A percentile compares a stretch with the other conserved stretches of the same genome.
phyloP scores from a whole-genome alignment of 345 rosid species.

The Boechera stricta region DNA sequence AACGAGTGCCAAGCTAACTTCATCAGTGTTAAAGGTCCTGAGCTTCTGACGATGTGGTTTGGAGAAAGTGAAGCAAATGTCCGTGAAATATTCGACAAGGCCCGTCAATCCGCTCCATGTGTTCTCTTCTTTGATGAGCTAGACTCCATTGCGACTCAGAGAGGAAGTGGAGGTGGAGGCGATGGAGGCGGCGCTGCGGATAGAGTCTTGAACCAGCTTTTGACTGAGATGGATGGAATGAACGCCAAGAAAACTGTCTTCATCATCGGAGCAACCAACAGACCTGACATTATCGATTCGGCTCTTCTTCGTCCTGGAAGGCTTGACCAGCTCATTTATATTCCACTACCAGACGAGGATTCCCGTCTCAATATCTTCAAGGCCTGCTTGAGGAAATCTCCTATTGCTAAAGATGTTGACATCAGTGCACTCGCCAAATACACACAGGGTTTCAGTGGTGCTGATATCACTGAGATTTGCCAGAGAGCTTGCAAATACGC shows the following conservation, averaged over 20 bases:
- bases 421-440: constrained; percentile 91
- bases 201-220: constrained; percentile 94
- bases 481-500: constrained; percentile 97
- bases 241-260: constrained; percentile 95
- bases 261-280: constrained; percentile 95
- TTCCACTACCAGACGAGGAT: constrained; percentile 96
- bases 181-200: constrained; percentile 99
- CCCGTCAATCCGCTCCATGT: constrained; percentile 96
- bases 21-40: constrained; percentile 97
- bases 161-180: constrained; percentile 76
- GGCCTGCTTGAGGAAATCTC: constrained; percentile 91
- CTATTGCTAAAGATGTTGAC: constrained; percentile 89
- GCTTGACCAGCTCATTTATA: constrained; percentile 95
- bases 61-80: constrained; percentile 99
- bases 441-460: constrained; percentile 96
- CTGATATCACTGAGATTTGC: constrained; percentile 97
- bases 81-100: constrained; percentile 96
- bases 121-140: constrained; percentile 97
- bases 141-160: constrained; percentile 99
- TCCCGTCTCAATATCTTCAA: constrained; percentile 86
- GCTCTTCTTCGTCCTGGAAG: constrained; percentile 98
- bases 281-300: constrained; percentile 96
- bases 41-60: constrained; percentile 98
- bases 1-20: constrained; percentile 97
- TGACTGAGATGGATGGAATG: constrained; percentile 99